A percentile compares a stretch with the other conserved stretches of the same genome.
Conservation (phyloP, 1,139 yeast species). For the Kurtzmaniella quercitrusa region DNA sequence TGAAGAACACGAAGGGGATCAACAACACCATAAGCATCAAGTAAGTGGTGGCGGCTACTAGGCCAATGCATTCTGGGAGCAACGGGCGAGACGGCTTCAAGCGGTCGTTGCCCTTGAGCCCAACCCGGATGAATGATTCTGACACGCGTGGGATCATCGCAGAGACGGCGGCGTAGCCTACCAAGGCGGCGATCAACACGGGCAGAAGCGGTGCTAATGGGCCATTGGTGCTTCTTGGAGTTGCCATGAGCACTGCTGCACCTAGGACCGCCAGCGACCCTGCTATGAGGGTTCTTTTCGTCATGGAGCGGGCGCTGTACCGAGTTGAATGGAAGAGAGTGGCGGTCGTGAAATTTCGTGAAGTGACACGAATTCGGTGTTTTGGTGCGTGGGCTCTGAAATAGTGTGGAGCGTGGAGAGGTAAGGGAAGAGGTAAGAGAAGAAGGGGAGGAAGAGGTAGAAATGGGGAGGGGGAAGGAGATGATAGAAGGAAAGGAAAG, state of each 20-base stretch:
- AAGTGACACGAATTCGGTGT: too few relatives aligned
- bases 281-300: neutral
- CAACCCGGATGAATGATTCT: constrained; percentile 66
- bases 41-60: constrained; percentile 78
- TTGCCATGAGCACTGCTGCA: neutral
- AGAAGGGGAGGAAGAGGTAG: too few relatives aligned
- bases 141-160: constrained; percentile 63
- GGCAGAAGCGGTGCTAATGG: neutral
- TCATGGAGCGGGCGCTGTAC: neutral
- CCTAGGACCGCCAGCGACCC: neutral
- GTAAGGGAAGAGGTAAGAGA: too few relatives aligned
- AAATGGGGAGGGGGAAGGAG: too few relatives aligned
- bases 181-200: neutral
- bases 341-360: too few relatives aligned
- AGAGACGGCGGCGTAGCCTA: constrained; percentile 5
- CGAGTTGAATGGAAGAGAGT: too few relatives aligned
- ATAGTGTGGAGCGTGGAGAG: too few relatives aligned
- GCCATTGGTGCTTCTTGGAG: neutral
- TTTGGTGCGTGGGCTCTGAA: too few relatives aligned
- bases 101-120: constrained; percentile 79
- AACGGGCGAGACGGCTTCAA: constrained; percentile 68
- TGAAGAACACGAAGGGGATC: constrained; percentile 86
- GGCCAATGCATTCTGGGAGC: constrained; percentile 88
- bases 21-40: constrained; percentile 76
- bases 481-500: too few relatives aligned